These are phyloP conservation scores for Amauroascus niger DNA, from an alignment of 2,329 filamentous ascomycete species.

Conservation along the genomic window DNA sequence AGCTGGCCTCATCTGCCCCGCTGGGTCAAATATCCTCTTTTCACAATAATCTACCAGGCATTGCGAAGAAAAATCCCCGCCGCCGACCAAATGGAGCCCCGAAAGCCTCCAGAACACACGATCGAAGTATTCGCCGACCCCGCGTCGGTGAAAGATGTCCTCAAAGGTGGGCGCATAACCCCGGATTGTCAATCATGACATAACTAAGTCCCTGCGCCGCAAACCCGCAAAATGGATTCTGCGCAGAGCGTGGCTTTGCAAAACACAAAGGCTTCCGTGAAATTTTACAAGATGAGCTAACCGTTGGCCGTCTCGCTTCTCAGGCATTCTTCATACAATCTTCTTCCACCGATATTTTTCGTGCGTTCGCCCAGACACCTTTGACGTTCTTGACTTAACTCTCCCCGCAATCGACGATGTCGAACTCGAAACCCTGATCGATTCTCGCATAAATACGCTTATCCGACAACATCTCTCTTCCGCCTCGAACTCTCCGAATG, in stretches of 20 bases:
- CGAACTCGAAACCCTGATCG: conserved; percentile 87
- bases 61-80: background rate
- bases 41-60: background rate
- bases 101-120: conserved; percentile 72
- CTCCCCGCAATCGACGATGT: conserved; percentile 82
- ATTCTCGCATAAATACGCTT: conserved; percentile 70
- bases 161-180: conserved; percentile 58
- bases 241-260: background rate
- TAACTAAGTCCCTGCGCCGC: conserved; percentile 1
- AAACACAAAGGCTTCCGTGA: background rate
- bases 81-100: conserved; percentile 47
- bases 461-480: conserved; percentile 63
- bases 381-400: conserved; percentile 83
- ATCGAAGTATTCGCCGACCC: conserved; percentile 91
- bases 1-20: conserved; percentile 6
- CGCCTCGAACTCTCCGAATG: conserved; percentile 44
- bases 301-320: background rate
- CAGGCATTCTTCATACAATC: conserved; percentile 88
- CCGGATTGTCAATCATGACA: conserved; percentile 2
- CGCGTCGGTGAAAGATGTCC: conserved; percentile 77
- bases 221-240: background rate
- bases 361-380: conserved; percentile 66
- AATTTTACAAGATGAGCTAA: background rate
- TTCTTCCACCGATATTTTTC: conserved; percentile 99
- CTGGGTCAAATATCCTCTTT: background rate